A percentile compares a stretch with the other conserved stretches of the same genome.
Conservation (phyloP, 1,284 basidiomycete genomes). For the Irpex rosettiformis region DNA sequence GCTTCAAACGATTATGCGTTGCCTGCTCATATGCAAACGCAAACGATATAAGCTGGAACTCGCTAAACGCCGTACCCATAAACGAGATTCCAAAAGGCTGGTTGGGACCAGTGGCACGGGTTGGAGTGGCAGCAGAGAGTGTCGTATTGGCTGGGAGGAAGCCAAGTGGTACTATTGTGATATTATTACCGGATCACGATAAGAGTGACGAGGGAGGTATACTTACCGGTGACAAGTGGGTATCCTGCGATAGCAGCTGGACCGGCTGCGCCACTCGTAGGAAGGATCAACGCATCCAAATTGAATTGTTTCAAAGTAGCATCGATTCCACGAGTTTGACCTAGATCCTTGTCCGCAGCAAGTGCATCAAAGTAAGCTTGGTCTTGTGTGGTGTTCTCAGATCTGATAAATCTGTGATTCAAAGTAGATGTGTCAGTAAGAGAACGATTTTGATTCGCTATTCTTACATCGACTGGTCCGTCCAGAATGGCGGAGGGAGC, state of each 20-base stretch:
- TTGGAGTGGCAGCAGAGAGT: constrained; percentile 30
- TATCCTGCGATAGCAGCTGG: constrained; percentile 41
- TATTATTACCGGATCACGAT: not conserved
- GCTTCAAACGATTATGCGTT: constrained; percentile 40
- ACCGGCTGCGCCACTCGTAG: constrained; percentile 29
- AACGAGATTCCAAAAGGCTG: constrained; percentile 50
- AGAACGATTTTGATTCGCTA: too few relatives aligned
- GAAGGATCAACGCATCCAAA: constrained; percentile 43
- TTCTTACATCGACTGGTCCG: constrained; percentile 37
- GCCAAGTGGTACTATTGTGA: constrained; percentile 42
- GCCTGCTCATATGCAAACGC: constrained; percentile 56
- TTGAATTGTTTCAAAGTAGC: constrained; percentile 36
- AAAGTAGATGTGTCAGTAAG: not conserved
- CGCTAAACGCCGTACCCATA: constrained; percentile 47
- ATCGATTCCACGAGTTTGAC: constrained; percentile 42
- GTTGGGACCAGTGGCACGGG: constrained; percentile 34
- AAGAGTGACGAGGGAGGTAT: not conserved
- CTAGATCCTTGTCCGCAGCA: constrained; percentile 33
- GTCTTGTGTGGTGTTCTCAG: constrained; percentile 34
- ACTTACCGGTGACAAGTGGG: constrained; percentile 36
- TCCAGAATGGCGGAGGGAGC: constrained; percentile 36
- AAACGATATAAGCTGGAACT: constrained; percentile 42
- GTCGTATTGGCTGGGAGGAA: constrained; percentile 36
- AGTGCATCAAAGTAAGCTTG: constrained; percentile 38
- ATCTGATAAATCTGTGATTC: constrained; percentile 32